Evolutionary conservation across 1,284 basidiomycete genomes (phyloP), one percentile per base, ranked within the genome.

Genomic region (Microbotryum scabiosae): DNA sequence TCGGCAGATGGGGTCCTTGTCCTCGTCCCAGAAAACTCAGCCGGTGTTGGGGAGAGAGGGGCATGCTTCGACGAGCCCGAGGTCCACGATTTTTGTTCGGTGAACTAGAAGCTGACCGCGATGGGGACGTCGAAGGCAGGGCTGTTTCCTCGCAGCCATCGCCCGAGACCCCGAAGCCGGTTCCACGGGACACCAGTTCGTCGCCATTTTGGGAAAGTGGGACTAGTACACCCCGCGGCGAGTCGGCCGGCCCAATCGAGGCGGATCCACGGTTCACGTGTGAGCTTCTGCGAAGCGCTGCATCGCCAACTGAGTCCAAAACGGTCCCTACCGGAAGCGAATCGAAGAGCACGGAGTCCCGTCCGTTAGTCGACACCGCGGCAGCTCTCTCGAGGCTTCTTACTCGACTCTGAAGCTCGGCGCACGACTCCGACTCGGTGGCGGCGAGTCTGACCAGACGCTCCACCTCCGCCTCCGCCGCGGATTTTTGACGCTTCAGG

Each of bases 21-120:
- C 83, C 81, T 85, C 86, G 74, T 87, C 85, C 68, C 83, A 81
- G 82, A 87, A 90, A 85, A 89, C 85, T 85, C 59, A 83, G 81
- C 64, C 83, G 84, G 62, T 82, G 78, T 26, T 47, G 51, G 21
- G 59, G 55, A 6, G 64, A 58, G 10, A 66, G 52, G 3, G 67
- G 67, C 60, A 68, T 64, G 54, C 61, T 63, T 16, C 67, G 56
- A 4, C 60, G 49, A 41, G 36, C 36, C 14, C 36, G 36, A 18
- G 36, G 36, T 41, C 51, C 51, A 36, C 23, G 57, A 7, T 54
- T 46, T 23, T 60, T 18, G 28, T 20, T 59, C 47, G 59, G 36
- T 12, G 36, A 41, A 18, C 36, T 41, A 10, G 14, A 41, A 41
- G 16, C 12, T 41, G 36, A 41, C 36, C 36, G 36, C 36, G 36